These are phyloP conservation scores for Catharanthus roseus DNA, from an alignment of 257 asterid genomes.

Conservation along the genomic window DNA sequence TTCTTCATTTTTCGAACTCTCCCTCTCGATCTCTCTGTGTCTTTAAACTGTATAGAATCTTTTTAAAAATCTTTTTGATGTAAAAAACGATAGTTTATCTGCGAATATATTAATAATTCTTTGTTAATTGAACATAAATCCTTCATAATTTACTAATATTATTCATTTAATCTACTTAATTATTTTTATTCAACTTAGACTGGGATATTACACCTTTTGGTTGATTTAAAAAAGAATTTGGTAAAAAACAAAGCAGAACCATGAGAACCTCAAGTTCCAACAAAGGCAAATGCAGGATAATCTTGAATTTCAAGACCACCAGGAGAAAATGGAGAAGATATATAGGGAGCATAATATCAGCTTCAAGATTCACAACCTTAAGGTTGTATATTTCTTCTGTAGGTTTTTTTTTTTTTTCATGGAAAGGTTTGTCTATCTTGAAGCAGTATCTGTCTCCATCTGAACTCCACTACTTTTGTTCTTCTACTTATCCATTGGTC, in stretches of 20 bases:
- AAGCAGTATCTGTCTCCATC: conserved; percentile 15
- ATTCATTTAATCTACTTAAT: too few relatives aligned
- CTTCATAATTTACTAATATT: too few relatives aligned
- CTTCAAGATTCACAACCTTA: background rate
- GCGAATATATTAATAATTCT: too few relatives aligned
- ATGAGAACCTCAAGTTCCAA: background rate
- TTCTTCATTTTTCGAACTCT: too few relatives aligned
- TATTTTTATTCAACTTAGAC: too few relatives aligned
- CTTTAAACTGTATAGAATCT: too few relatives aligned
- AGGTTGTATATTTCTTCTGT: conserved; percentile 12
- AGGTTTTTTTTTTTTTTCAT: conserved; percentile 11
- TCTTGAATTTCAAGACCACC: background rate
- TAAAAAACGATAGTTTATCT: too few relatives aligned
- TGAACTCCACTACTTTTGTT: conserved; percentile 27
- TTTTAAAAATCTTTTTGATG: too few relatives aligned
- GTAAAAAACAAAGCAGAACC: background rate
- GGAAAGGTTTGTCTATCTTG: conserved; percentile 16
- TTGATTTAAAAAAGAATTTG: too few relatives aligned
- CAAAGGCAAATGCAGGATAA: background rate
- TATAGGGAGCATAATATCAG: background rate
- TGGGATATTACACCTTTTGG: too few relatives aligned
- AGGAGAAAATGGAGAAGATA: background rate
- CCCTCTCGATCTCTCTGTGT: too few relatives aligned
- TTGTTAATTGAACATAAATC: too few relatives aligned
- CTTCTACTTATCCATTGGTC: conserved; percentile 14